Base-by-base conservation (phyloP, 1,284 basidiomycete species). In the Rhizoctonia solani region DNA sequence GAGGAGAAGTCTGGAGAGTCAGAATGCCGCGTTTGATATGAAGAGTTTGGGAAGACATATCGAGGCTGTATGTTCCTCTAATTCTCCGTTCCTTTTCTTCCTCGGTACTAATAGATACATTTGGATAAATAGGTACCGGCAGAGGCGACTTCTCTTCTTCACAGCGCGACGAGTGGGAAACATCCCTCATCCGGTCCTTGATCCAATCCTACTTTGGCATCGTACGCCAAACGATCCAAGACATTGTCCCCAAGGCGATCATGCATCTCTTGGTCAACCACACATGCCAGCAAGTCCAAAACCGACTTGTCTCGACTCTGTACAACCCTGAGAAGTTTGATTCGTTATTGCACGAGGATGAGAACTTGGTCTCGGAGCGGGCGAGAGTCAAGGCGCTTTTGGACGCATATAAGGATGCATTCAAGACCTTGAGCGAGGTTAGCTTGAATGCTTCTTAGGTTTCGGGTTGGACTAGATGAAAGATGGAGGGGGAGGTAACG, bases 161-260 rank as follows among this genome's bases (percentile, higher is more conserved):
- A 1, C 82, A 86, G 69, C 86, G 92, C 32, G 96, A 99, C 77
- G 94, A 98, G 76, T 92, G 98, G 89, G 96, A 99, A 79, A 97
- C 94, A 41, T 88, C 86, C 46, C 84, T 99, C 70, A 99, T 99
- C 75, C 88, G 95, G 61, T 92, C 91, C 1, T 85, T 99, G 72
- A 99, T 99, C 75, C 86, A 88, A 29, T 94, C 92, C 14, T 99
- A 99, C 82, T 99, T 99, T 80, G 83, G 85, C 71, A 99, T 99
- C 76, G 92, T 97, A 21, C 88, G 97, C 37, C 94, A 98, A 77
- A 92, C 89, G 74, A 98, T 99, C 72, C 93, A 98, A 75, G 97
- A 99, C 77, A 84, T 98, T 69, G 87, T 99, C 19, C 97, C 97
- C 39, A 99, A 99, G 79, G 92, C 94, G 19, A 89, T 95, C 79